A percentile compares a stretch with the other conserved stretches of the same genome.
phyloP scores from a whole-genome alignment of 2,329 filamentous ascomycete genomes.

The Sporothrix inflata region DNA sequence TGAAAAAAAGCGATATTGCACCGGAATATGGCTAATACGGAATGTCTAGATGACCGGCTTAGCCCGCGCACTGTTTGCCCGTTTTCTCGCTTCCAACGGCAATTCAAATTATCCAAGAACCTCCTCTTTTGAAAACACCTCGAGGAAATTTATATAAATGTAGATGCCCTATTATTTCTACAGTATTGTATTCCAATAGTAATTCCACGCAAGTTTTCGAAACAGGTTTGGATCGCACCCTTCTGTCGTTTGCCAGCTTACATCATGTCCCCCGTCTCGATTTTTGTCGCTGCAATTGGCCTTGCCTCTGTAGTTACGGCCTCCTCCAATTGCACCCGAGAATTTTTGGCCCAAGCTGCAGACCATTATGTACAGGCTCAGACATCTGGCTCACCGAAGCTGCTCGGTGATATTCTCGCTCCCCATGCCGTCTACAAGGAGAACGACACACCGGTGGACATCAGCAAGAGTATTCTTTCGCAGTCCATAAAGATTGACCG shows the following conservation, averaged over 20 bases:
- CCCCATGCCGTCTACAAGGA: constrained; percentile 34
- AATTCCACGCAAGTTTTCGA: neutral
- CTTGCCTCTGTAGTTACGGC: neutral
- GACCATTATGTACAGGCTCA: neutral
- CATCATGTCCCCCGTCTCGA: neutral
- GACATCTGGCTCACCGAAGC: constrained; percentile 20
- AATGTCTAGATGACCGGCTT: neutral
- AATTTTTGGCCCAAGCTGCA: neutral
- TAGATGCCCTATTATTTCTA: too few species aligned
- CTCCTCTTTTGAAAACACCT: neutral
- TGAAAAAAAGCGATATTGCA: neutral
- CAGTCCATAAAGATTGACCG: constrained; percentile 35
- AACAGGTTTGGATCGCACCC: neutral
- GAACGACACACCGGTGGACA: constrained; percentile 33
- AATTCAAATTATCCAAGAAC: constrained; percentile 1
- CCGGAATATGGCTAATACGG: neutral
- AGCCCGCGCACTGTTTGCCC: neutral
- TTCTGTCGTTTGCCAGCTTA: neutral
- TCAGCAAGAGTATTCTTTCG: constrained; percentile 34
- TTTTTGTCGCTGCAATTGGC: neutral
- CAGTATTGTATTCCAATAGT: too few species aligned
- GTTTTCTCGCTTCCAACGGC: neutral
- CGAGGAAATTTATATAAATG: neutral
- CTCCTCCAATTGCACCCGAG: constrained; percentile 33
- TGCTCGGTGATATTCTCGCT: constrained; percentile 8